phyloP scores from a whole-genome alignment of 345 rosid genomes.

The Garcia nutans region DNA sequence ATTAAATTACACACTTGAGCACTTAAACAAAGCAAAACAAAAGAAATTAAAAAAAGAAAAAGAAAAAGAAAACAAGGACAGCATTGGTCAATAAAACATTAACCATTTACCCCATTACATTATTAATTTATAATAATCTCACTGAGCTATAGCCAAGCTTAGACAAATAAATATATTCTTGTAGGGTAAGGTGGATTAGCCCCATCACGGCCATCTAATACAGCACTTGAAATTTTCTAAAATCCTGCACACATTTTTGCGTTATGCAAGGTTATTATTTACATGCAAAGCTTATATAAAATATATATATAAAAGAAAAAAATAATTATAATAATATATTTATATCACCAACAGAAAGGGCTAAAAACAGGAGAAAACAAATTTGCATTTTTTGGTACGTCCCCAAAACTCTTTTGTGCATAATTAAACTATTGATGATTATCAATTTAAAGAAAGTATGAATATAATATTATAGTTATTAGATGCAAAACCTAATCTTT shows the following conservation, averaged over 20 bases:
- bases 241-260: constrained; percentile 4
- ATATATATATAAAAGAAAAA: neutral
- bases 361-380: neutral
- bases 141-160: neutral
- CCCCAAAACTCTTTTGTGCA: neutral
- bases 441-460: neutral
- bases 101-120: constrained; percentile 17
- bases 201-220: constrained; percentile 12
- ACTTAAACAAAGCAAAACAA: neutral
- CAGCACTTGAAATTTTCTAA: neutral
- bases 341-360: no score
- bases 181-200: neutral
- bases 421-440: neutral
- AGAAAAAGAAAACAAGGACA: no score
- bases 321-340: neutral
- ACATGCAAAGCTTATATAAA: neutral
- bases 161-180: neutral
- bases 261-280: neutral
- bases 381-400: neutral
- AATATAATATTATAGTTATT: neutral
- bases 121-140: neutral
- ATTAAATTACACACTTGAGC: constrained; percentile 4
- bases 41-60: neutral
- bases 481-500: neutral
- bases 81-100: constrained; percentile 9